A percentile compares a stretch with the other conserved stretches of the same genome.
phyloP scores from a whole-genome alignment of 768 basidiomycete species.

The Kwoniella europaea region DNA sequence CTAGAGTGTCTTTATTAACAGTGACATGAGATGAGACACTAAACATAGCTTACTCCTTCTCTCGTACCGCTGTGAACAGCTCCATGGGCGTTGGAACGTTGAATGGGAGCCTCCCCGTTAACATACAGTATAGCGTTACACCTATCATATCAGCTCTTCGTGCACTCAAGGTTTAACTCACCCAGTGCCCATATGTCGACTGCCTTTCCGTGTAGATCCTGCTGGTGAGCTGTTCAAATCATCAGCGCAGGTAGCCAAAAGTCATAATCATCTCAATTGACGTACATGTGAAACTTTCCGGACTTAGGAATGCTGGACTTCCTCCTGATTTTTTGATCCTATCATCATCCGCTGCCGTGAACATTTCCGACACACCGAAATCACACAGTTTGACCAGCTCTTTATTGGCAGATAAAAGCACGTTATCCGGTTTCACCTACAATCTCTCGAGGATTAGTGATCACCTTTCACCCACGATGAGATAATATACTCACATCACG shows the following conservation, averaged over 20 bases:
- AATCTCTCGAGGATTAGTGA: neutral
- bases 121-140: constrained; percentile 59
- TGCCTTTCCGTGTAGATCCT: constrained; percentile 52
- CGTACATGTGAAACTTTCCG: constrained; percentile 51
- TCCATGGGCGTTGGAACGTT: constrained; percentile 54
- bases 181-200: constrained; percentile 58
- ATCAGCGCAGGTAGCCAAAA: neutral
- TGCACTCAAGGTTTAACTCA: constrained; percentile 18
- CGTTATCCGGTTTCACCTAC: constrained; percentile 58
- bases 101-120: constrained; percentile 55
- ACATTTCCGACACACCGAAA: constrained; percentile 59
- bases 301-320: constrained; percentile 58
- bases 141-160: constrained; percentile 37
- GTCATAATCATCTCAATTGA: neutral
- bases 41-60: constrained; percentile 42
- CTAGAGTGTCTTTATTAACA: constrained; percentile 14
- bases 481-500: constrained; percentile 49
- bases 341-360: constrained; percentile 52
- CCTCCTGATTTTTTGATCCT: constrained; percentile 56
- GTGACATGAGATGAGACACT: neutral
- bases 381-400: constrained; percentile 57
- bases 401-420: constrained; percentile 52
- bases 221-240: constrained; percentile 31
- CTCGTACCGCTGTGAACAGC: constrained; percentile 53
- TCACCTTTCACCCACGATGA: too few relatives aligned